These are phyloP conservation scores for Penicillium samsonianum DNA, from an alignment of 495 filamentous ascomycete genomes.

Conservation along the genomic window DNA sequence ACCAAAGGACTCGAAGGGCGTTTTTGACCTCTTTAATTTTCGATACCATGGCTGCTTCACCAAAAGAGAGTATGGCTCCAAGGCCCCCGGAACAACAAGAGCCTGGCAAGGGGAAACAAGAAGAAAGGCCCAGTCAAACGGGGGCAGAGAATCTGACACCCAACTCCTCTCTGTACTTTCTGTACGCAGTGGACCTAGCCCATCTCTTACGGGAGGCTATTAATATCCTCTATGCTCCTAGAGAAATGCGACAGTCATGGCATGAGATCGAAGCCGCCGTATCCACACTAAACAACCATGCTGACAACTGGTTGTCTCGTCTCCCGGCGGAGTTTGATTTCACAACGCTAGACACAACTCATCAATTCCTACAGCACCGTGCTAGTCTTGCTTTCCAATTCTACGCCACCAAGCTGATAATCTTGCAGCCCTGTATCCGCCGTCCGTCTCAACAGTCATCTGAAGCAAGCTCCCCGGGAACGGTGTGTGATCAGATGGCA, in stretches of 20 bases:
- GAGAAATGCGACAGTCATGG: conserved; percentile 23
- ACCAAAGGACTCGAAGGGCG: conserved; percentile 29
- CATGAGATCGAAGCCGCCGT: conserved; percentile 26
- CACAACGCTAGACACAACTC: conserved; percentile 9
- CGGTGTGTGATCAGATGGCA: conserved; percentile 52
- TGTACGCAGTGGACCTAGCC: conserved; percentile 30
- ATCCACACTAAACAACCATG: conserved; percentile 20
- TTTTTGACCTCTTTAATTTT: conserved; percentile 23
- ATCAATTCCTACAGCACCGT: conserved; percentile 36
- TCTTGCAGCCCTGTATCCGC: conserved; percentile 61
- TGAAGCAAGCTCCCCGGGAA: conserved; percentile 1
- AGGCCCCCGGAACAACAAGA: background rate
- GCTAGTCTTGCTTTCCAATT: conserved; percentile 51
- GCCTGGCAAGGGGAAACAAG: conserved; percentile 9
- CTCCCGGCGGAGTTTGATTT: conserved; percentile 35
- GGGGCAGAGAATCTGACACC: conserved; percentile 15
- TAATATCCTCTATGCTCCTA: conserved; percentile 26
- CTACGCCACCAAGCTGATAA: conserved; percentile 56
- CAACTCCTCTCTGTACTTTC: conserved; percentile 25
- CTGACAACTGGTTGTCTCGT: conserved; percentile 28
- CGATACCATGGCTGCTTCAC: conserved; percentile 6
- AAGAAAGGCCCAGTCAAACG: background rate
- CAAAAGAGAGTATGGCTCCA: background rate
- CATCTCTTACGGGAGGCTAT: conserved; percentile 27
- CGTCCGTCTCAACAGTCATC: conserved; percentile 32